Base-by-base conservation (phyloP, 352 stramenopile genomes). In the Pythium volutum region DNA sequence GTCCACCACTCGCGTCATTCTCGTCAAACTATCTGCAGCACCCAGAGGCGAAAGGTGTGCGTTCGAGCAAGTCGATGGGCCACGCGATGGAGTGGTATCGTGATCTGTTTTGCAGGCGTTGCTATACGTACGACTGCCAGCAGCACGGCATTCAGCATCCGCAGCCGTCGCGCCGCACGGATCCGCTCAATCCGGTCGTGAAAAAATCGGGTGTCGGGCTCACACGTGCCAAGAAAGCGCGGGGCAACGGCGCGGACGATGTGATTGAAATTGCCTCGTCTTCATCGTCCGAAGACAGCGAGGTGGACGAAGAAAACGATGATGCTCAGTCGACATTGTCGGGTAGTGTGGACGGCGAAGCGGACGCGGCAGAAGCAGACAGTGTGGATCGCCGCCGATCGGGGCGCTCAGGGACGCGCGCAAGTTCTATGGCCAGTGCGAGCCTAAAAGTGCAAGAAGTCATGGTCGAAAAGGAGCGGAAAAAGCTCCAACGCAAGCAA, bases 121-220 rank as follows among this genome's bases (percentile, higher is more conserved):
- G 93, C 68, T 97, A 89, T 61, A 79, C 64, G 0, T 98, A 97
- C 72, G 89, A 97, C 67, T 98, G 93, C 55, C 76, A 83, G 46
- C 66, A 96, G 34, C 93, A 98, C 64, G 89, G 89, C 1, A 93
- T 89, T 43, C 59, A 89, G 50, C 75, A 89, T 39, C 81, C 83
- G 3, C 70, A 72, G 23, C 81, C 79, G 18, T 64, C 53, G 12
- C 38, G 63, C 53, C 76, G 83, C 2, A 70, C 61, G 2, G 79
- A 91, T 62, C 83, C 83, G 0, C 54, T 88, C 27, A 76, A 89
- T 49, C 83, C 83, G 0, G 81, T 86, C 11, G 58, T 88, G 18
- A 69, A 46, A 8, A 66, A 55, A 22, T 54, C 74, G 16, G 62
- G 69, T 1, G 47, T 68, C 14, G 59, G 53, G 3, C 39, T 62